Base-by-base conservation (phyloP, 2,329 filamentous ascomycete genomes). In the Colletotrichum sp. region DNA sequence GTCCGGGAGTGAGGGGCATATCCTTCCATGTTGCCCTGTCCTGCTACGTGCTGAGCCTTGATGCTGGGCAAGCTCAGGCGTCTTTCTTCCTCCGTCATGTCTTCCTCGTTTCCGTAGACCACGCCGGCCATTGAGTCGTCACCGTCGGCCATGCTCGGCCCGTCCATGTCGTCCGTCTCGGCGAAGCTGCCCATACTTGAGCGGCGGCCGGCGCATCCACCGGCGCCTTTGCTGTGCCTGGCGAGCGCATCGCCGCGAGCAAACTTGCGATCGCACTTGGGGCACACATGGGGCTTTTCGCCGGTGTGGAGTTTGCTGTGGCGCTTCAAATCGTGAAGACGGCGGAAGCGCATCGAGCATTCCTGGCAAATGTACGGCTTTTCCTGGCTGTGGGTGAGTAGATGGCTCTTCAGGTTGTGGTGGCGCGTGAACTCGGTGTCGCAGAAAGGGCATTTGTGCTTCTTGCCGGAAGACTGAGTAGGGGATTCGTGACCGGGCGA, bases 291-390 rank as follows among this genome's bases (percentile, higher is more conserved):
- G 15, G 96, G 96, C 81, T 97, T 93, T 87, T 99, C 97, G 71
- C 97, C 97, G 0, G 96, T 98, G 82, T 99, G 97, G 27, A 99
- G 91, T 86, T 99, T 99, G 78, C 94, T 96, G 83, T 99, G 97
- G 55, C 97, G 93, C 87, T 99, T 99, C 78, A 99, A 86, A 82
- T 99, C 97, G 83, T 99, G 97, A 67, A 98, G 89, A 78, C 97
- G 93, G 71, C 97, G 92, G 85, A 99, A 99, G 68, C 96, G 93
- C 84, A 97, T 95, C 80, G 96, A 92, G 83, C 97, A 99, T n/a
- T 95, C 95, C 77, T 95, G 93, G 83, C 97, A 99, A 32, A 97
- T 92, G 82, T 97, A 99, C 0, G 97, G 97, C 85, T 99, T 99
- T 85, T 99, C 97, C 88, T 99, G 96, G 81, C 96, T 98, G 85